phyloP scores from a whole-genome alignment of 108 stramenopile species.

The Cyclotella baltica region DNA sequence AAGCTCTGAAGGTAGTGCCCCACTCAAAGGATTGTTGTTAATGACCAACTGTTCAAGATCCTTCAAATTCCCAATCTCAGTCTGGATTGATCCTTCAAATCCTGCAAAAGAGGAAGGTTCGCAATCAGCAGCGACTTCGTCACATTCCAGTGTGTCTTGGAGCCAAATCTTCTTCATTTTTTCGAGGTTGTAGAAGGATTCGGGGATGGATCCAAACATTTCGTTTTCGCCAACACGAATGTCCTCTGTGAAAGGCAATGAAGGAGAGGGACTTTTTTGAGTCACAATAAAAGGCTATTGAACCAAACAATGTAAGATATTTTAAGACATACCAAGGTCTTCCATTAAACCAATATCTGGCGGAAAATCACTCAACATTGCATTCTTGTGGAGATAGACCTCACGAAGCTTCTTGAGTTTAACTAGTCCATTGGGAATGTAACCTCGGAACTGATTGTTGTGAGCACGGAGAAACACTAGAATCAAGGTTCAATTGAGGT shows the following conservation, averaged over 20 bases:
- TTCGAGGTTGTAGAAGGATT: conserved; percentile 25
- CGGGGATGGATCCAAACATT: conserved; percentile 34
- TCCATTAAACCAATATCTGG: conserved; percentile 50
- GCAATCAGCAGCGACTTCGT: conserved; percentile 21
- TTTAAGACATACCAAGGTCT: conserved; percentile 25
- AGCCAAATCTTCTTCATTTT: conserved; percentile 39
- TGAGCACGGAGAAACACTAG: conserved; percentile 37
- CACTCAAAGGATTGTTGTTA: conserved; percentile 58
- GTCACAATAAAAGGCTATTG: too few relatives aligned
- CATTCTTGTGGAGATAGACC: conserved; percentile 33
- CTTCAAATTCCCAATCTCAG: conserved; percentile 45
- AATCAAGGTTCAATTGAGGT: too few relatives aligned
- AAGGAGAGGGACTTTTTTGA: too few relatives aligned
- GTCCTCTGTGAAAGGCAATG: too few relatives aligned
- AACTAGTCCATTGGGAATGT: conserved; percentile 50
- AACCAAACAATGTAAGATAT: too few relatives aligned
- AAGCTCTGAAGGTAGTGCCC: conserved; percentile 53
- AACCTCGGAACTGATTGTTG: conserved; percentile 49
- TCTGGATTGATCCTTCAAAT: conserved; percentile 48
- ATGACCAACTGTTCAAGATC: conserved; percentile 33
- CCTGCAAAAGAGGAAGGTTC: conserved; percentile 16
- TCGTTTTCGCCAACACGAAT: conserved; percentile 23
- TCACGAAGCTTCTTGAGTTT: conserved; percentile 41
- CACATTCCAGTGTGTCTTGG: conserved; percentile 38
- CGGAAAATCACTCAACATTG: conserved; percentile 47